Evolutionary conservation across 169 alveolate species (phyloP).

Genomic region (Cyclospora cayetanensis): DNA sequence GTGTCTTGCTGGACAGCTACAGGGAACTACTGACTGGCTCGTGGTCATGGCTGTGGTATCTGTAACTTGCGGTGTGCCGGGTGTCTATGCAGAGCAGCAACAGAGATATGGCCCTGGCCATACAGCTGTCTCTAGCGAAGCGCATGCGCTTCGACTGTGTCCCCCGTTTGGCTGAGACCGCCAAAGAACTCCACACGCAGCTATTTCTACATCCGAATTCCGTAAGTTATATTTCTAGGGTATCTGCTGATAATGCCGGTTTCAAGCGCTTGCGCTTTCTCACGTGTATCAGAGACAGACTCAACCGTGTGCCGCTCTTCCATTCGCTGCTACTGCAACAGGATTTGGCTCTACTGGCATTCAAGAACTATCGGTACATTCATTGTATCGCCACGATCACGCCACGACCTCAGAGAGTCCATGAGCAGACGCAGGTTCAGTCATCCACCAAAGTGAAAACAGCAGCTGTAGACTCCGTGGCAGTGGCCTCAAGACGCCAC

Average conservation of each 20-base stretch:
- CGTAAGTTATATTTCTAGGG: not conserved
- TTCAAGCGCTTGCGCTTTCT: too few species aligned
- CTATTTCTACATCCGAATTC: slow-evolving; percentile 43
- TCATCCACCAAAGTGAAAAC: too few species aligned
- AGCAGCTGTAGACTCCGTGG: not conserved
- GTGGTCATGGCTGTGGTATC: not conserved
- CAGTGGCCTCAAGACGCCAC: not conserved
- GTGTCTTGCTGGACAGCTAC: not conserved
- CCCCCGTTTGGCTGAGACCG: slow-evolving; percentile 1
- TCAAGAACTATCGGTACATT: too few species aligned
- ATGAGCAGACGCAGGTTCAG: too few species aligned
- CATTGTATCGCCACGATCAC: too few species aligned
- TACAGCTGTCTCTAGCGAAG: slow-evolving; percentile 33
- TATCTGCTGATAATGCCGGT: too few species aligned
- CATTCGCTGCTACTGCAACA: too few species aligned
- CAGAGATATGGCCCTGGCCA: slow-evolving; percentile 36
- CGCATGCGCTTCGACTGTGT: slow-evolving; percentile 22
- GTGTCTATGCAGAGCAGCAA: slow-evolving; percentile 22
- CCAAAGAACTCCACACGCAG: slow-evolving; percentile 27
- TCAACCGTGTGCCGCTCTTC: too few species aligned
- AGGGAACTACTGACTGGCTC: not conserved
- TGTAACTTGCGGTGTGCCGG: not conserved
- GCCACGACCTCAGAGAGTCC: too few species aligned
- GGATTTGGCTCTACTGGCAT: too few species aligned
- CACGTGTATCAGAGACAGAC: too few species aligned